Evolutionary conservation across 2,329 filamentous ascomycete species (phyloP).

Genomic region (Colletotrichum gloeosporioides): DNA sequence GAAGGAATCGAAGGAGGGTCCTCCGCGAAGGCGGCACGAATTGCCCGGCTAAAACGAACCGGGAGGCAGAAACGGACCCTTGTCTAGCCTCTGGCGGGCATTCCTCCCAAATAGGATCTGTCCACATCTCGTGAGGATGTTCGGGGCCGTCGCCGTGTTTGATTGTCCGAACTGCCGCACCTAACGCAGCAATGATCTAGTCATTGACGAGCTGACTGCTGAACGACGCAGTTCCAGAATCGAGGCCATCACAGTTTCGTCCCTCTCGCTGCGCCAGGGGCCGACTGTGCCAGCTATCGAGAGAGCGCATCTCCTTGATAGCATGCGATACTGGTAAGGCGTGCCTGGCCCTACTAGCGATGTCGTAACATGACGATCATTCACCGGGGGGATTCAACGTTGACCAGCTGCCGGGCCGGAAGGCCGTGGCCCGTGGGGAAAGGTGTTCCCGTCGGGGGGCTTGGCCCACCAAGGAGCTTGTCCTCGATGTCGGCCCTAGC

Average conservation of each 20-base stretch:
- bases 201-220: neutral
- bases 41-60: neutral
- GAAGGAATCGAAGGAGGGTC: neutral
- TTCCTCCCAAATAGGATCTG: neutral
- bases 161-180: conserved; percentile 34
- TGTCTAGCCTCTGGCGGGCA: neutral
- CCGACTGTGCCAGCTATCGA: neutral
- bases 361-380: neutral
- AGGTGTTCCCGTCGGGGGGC: neutral
- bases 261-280: neutral
- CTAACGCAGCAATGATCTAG: conserved; percentile 3
- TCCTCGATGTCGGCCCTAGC: neutral
- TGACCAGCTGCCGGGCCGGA: conserved; percentile 1
- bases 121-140: neutral
- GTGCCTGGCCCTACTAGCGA: neutral
- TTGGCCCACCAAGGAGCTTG: neutral
- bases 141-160: conserved; percentile 23
- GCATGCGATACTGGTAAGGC: neutral
- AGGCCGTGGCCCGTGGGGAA: conserved; percentile 1
- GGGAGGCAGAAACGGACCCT: neutral
- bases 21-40: neutral
- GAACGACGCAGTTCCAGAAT: neutral
- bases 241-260: neutral
- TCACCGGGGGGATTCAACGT: neutral
- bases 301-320: neutral